A percentile compares a stretch with the other conserved stretches of the same genome.
Evolutionary conservation across 2,329 filamentous ascomycete species (phyloP).

Genomic region (Aspergillus pseudotamarii): DNA sequence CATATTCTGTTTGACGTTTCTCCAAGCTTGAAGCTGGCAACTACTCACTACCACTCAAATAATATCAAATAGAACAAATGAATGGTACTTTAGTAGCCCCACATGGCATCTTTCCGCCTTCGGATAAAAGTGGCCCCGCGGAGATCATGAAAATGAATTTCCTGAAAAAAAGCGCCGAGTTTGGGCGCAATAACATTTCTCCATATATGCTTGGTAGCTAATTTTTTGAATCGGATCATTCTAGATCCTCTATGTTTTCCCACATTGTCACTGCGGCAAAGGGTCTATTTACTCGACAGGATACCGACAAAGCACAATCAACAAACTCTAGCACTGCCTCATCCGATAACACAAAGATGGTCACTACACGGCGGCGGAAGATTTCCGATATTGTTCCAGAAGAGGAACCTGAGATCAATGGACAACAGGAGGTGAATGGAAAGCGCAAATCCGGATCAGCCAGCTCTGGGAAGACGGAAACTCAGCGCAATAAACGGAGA

Average conservation of each 20-base stretch:
- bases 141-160: constrained; percentile 13
- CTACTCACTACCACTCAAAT: background rate
- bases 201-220: constrained; percentile 9
- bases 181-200: constrained; percentile 24
- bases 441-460: constrained; percentile 35
- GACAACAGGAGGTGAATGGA: background rate
- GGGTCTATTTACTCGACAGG: constrained; percentile 41
- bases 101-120: constrained; percentile 9
- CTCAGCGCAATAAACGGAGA: constrained; percentile 37
- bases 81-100: background rate
- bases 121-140: constrained; percentile 26
- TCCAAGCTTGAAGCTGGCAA: background rate
- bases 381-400: constrained; percentile 22
- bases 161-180: constrained; percentile 12
- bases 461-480: constrained; percentile 25
- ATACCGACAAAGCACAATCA: constrained; percentile 25
- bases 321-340: constrained; percentile 15
- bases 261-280: constrained; percentile 46
- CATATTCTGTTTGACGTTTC: background rate
- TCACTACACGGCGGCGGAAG: constrained; percentile 34
- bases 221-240: constrained; percentile 7
- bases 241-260: constrained; percentile 42
- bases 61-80: background rate
- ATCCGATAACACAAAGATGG: constrained; percentile 32
- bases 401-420: constrained; percentile 14